Conservation (phyloP, 352 stramenopile genomes). For the Phytophthora hibernalis region DNA sequence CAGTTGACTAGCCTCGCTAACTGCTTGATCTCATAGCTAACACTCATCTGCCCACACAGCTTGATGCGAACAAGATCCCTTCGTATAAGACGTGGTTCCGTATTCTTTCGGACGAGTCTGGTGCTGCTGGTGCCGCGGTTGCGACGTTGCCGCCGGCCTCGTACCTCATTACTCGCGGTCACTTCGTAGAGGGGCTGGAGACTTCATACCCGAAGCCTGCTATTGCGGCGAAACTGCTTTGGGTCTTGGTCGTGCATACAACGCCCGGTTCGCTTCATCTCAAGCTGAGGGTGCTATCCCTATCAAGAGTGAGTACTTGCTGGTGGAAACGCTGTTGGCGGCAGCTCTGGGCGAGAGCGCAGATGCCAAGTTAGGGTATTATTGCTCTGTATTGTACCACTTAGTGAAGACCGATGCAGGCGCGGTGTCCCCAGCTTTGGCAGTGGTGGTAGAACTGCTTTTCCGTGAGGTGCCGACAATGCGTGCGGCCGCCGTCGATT, state of each 20-base stretch:
- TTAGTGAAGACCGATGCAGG: slow-evolving; percentile 79
- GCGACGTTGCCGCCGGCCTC: slow-evolving; percentile 72
- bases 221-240: slow-evolving; percentile 80
- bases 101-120: slow-evolving; percentile 78
- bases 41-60: slow-evolving; percentile 24
- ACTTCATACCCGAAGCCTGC: slow-evolving; percentile 73
- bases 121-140: slow-evolving; percentile 65
- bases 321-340: slow-evolving; percentile 79
- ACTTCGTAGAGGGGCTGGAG: slow-evolving; percentile 66
- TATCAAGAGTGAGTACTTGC: slow-evolving; percentile 80
- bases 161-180: slow-evolving; percentile 66
- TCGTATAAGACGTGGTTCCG: slow-evolving; percentile 74
- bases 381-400: slow-evolving; percentile 78
- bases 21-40: slow-evolving; percentile 1
- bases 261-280: slow-evolving; percentile 59
- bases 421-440: slow-evolving; percentile 71
- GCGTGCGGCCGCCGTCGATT: slow-evolving; percentile 58
- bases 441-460: slow-evolving; percentile 86
- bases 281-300: slow-evolving; percentile 29
- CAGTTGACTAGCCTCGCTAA: neutral
- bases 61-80: slow-evolving; percentile 69
- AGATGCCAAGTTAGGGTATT: slow-evolving; percentile 60
- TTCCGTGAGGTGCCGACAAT: slow-evolving; percentile 85
- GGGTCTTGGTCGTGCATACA: slow-evolving; percentile 60
- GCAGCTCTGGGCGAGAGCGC: slow-evolving; percentile 59